Conservation (phyloP, 352 stramenopile species). For the Phytophthora pluvialis region DNA sequence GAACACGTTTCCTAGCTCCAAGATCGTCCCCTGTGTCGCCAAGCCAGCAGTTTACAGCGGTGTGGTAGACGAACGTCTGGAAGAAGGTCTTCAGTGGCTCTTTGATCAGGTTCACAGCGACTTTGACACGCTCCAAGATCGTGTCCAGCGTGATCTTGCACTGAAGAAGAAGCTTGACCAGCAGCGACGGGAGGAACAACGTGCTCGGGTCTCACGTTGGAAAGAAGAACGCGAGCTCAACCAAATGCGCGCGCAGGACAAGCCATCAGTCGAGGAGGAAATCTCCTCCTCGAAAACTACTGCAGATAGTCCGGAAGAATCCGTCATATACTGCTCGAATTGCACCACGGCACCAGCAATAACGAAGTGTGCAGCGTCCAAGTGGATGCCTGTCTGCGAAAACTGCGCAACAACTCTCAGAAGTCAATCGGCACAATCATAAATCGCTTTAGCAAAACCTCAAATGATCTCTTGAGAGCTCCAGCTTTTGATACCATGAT, state of each 20-base stretch:
- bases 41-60: constrained; percentile 61
- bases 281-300: constrained; percentile 1
- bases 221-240: constrained; percentile 76
- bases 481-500: constrained; percentile 9
- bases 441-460: constrained; percentile 11
- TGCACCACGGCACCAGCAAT: constrained; percentile 58
- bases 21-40: constrained; percentile 60
- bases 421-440: constrained; percentile 32
- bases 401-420: constrained; percentile 58
- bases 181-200: constrained; percentile 64
- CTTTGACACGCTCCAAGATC: constrained; percentile 53
- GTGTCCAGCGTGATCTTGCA: constrained; percentile 55
- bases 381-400: constrained; percentile 86
- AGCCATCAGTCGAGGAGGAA: constrained; percentile 24
- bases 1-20: constrained; percentile 45
- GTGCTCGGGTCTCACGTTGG: constrained; percentile 63
- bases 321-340: constrained; percentile 70
- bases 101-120: constrained; percentile 66
- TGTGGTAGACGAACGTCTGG: constrained; percentile 67
- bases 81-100: constrained; percentile 73
- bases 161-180: constrained; percentile 69
- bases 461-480: constrained; percentile 5
- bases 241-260: constrained; percentile 72
- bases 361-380: constrained; percentile 83
- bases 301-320: constrained; percentile 34